Base-by-base conservation (phyloP, 768 basidiomycete species). In the Suillus fuscotomentosus region DNA sequence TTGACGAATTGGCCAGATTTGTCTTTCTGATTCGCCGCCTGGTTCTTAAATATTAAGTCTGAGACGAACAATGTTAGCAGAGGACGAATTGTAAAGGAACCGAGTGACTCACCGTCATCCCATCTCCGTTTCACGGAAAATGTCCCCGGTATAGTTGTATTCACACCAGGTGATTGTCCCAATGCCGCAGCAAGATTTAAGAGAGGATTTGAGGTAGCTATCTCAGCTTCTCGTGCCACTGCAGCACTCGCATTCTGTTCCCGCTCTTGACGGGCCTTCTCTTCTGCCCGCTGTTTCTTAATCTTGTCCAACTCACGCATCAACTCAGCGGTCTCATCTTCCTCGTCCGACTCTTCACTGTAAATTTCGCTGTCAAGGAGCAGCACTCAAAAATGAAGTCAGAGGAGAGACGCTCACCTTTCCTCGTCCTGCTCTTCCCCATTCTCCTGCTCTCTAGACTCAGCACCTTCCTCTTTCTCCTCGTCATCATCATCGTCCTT, bases 1-100 rank as follows among this genome's bases (percentile, higher is more conserved):
- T 99, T 99, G 66, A 99, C 95, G 72, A 99, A 99, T 63, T 91
- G 89, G 14, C 89, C 88, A 3, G 81, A 77, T 73, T 88, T 88
- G 61, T 88, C 84, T 63, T 80, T 83, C 55, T 82, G 74, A 39
- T 83, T 85, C 77, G 88, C 88, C 0, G 97, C 94, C 77, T 99
- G 97, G 75, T 99, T 98, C 81, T 98, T 99, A 87, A 99, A 99
- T 72, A 99, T 95, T 61, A 97, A 81, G 76, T 99, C 95, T 95
- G 70, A 39, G 72, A 67, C 27, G 59, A 66, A 67, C 64, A 42
- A 36, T 47, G 59, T 51, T 47, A 60, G 41, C 47, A 27, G n/a
- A n/a, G 51, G 24, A 17, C 9, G 55, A 42, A 41, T 34, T 63
- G 63, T 36, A 34, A 62, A 67, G 53, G 42, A 42, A 62, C 15